Evolutionary conservation across 2,329 filamentous ascomycete species (phyloP).

Genomic region (Piedraia hortae): DNA sequence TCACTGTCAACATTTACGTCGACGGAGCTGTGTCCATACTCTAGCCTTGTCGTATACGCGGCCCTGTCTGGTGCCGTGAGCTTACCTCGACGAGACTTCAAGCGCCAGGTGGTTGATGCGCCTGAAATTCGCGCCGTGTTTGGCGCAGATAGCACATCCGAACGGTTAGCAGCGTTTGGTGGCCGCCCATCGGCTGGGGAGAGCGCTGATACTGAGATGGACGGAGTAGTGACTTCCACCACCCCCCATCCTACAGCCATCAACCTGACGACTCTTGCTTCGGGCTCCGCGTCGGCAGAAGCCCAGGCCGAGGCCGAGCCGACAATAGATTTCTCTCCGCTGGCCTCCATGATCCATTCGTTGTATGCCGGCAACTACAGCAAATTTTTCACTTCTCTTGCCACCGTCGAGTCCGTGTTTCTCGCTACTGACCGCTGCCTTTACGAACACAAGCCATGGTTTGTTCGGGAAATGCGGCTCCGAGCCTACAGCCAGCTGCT

Average conservation of each 20-base stretch:
- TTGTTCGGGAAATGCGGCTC: constrained; percentile 91
- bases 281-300: constrained; percentile 19
- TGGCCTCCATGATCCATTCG: constrained; percentile 69
- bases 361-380: constrained; percentile 87
- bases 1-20: constrained; percentile 94
- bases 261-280: constrained; percentile 63
- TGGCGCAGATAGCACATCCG: constrained; percentile 44
- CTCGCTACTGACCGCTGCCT: constrained; percentile 83
- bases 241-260: constrained; percentile 37
- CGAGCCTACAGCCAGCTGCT: constrained; percentile 89
- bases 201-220: constrained; percentile 22
- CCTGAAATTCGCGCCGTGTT: constrained; percentile 96
- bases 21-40: constrained; percentile 95
- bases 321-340: constrained; percentile 64
- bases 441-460: constrained; percentile 89
- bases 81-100: constrained; percentile 92
- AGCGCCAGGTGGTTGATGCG: constrained; percentile 93
- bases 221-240: constrained; percentile 6
- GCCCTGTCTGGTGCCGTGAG: constrained; percentile 85
- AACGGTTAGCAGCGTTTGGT: constrained; percentile 58
- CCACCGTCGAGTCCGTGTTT: constrained; percentile 77
- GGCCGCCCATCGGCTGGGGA: constrained; percentile 51
- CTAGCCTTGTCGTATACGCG: constrained; percentile 76
- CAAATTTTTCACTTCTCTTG: constrained; percentile 73
- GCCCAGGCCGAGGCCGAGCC: constrained; percentile 55